Base-by-base conservation (phyloP, 352 stramenopile genomes). In the Globisporangium middletonii region DNA sequence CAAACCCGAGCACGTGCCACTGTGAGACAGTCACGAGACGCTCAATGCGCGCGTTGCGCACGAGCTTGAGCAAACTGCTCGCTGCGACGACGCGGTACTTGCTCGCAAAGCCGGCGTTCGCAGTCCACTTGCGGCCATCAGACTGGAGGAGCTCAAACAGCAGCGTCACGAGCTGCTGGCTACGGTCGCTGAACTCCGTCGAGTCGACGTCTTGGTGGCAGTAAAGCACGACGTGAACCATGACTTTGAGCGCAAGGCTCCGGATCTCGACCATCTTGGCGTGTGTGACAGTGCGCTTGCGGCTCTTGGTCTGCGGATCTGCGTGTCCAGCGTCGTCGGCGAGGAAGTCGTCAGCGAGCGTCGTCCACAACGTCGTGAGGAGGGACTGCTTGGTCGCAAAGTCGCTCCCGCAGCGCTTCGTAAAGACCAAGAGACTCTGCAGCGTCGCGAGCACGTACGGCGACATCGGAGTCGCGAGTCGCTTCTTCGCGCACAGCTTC, bases 1-100 rank as follows among this genome's bases (percentile, higher is more conserved):
- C 79, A 19, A 87, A 88, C 4, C 82, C 82, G 4, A 95, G 74
- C 38, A 89, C 59, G 42, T 94, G 86, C 86, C 86, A 95, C 35
- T 95, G 71, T 1, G 75, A 63, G 4, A 89, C 56, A 0, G 59
- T 71, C 0, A 92, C 38, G 4, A 66, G 72, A 6, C 57, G 67
- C 50, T 95, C 86, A 4, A 92, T 66, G 2, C 60, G 62, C 26
- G 67, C 56, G n/a, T 75, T 73, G 4, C 82, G 79, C 55, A 86
- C 71, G 4, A 94, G 42, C 47, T 89, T 89, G 6, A 95, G 61
- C 41, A 94, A 57, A 30, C 71, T 70, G 35, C 64, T 80, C 2
- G 81, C 69, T 12, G 83, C 83, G 13, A 66, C 63, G 2, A 62
- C 47, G 38, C 86, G 78, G 27, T 84, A 88, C 43, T 71, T 77